phyloP scores from a whole-genome alignment of 352 stramenopile species.

The Globisporangium echinulatum region DNA sequence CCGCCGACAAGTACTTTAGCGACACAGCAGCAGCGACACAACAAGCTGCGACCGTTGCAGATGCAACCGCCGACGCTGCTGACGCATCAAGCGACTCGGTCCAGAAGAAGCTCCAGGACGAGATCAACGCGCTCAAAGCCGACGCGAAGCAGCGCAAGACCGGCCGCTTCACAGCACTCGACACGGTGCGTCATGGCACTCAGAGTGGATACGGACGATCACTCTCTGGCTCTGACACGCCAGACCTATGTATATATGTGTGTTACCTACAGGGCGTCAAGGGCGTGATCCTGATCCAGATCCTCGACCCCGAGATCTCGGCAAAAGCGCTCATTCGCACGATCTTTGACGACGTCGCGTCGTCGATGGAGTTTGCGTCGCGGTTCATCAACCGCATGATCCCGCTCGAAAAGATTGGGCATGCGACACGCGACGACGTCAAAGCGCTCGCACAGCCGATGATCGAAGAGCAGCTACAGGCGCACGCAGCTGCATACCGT shows the following conservation, averaged over 20 bases:
- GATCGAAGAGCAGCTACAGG: constrained; percentile 41
- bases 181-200: constrained; percentile 23
- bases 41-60: constrained; percentile 17
- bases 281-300: constrained; percentile 62
- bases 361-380: constrained; percentile 61
- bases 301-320: constrained; percentile 43
- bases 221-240: not conserved
- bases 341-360: constrained; percentile 59
- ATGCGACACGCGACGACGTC: constrained; percentile 58
- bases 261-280: constrained; percentile 36
- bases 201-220: not conserved
- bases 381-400: constrained; percentile 74
- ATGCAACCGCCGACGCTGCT: constrained; percentile 8
- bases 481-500: constrained; percentile 21
- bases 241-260: not conserved
- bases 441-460: constrained; percentile 43
- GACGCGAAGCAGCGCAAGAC: constrained; percentile 54
- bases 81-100: constrained; percentile 25
- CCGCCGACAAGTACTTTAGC: constrained; percentile 57
- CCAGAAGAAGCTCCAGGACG: constrained; percentile 60
- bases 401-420: constrained; percentile 61
- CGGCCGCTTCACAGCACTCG: constrained; percentile 59
- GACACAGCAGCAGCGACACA: constrained; percentile 9
- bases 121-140: constrained; percentile 54
- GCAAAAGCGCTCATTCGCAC: constrained; percentile 38